These are phyloP conservation scores for Moesziomyces aphidis DNA, from an alignment of 1,284 basidiomycete species.

Conservation along the genomic window DNA sequence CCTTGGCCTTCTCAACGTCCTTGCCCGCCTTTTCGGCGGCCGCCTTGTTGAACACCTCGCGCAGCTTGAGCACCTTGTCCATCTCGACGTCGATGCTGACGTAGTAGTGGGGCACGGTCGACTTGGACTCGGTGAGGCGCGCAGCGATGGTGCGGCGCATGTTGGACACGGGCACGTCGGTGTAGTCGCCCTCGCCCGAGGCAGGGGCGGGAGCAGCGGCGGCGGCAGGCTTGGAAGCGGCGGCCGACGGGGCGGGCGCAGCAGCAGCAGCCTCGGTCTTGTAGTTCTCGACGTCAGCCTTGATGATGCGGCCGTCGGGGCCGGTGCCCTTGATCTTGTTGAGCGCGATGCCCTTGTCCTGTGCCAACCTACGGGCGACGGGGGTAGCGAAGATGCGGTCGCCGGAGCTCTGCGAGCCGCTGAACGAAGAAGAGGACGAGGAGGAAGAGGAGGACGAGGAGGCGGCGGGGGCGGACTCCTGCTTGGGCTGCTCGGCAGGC, in stretches of 20 bases:
- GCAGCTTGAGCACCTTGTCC: constrained; percentile 93
- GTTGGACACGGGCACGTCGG: constrained; percentile 89
- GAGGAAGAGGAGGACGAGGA: constrained; percentile 29
- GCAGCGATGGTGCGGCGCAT: constrained; percentile 94
- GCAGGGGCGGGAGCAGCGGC: constrained; percentile 40
- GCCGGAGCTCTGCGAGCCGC: constrained; percentile 43
- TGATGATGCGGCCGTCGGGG: constrained; percentile 91
- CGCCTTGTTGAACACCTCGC: constrained; percentile 91
- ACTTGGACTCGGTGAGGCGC: constrained; percentile 92
- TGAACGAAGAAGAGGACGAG: constrained; percentile 35
- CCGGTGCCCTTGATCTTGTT: constrained; percentile 92
- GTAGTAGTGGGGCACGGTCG: constrained; percentile 96
- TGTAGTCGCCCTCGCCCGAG: constrained; percentile 76
- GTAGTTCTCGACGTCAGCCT: constrained; percentile 93
- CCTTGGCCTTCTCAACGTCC: constrained; percentile 76
- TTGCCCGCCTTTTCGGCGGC: constrained; percentile 57
- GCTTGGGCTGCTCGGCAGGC: constrained; percentile 51
- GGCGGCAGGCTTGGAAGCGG: constrained; percentile 32
- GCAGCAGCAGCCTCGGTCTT: constrained; percentile 60
- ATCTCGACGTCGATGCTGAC: constrained; percentile 94
- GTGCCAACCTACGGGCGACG: constrained; percentile 94
- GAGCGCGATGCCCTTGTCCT: constrained; percentile 93
- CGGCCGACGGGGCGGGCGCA: constrained; percentile 18
- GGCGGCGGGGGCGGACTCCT: constrained; percentile 36
- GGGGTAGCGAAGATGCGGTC: constrained; percentile 87